Conservation (phyloP, 805 yeast species). For the Debaryomyces maramus region DNA sequence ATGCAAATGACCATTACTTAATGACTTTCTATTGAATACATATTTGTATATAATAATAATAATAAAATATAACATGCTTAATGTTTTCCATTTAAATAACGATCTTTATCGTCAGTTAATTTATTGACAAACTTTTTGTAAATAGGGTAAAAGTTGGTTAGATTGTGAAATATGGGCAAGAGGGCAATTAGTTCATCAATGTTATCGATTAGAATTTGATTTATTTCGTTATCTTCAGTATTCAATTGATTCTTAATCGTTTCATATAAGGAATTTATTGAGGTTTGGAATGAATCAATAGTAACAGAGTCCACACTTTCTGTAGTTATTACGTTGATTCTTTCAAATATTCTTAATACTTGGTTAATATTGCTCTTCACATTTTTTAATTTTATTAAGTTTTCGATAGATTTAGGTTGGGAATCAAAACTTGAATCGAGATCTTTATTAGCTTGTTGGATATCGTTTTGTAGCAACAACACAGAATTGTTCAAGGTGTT, state of each 20-base stretch:
- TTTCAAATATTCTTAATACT: slow-evolving; percentile 49
- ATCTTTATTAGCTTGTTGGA: slow-evolving; percentile 24
- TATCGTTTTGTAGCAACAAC: slow-evolving; percentile 52
- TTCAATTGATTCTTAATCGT: slow-evolving; percentile 45
- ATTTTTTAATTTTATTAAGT: slow-evolving; percentile 43
- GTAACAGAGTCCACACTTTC: slow-evolving; percentile 9
- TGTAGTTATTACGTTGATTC: slow-evolving; percentile 21
- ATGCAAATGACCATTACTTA: too few relatives aligned
- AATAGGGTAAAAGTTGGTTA: slow-evolving; percentile 49
- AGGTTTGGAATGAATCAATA: slow-evolving; percentile 24
- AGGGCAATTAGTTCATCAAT: slow-evolving; percentile 50
- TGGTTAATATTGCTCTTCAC: slow-evolving; percentile 47
- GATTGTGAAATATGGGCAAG: slow-evolving; percentile 52
- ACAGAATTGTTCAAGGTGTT: slow-evolving; percentile 61
- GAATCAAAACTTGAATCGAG: slow-evolving; percentile 14
- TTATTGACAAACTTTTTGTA: slow-evolving; percentile 48
- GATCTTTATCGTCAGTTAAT: slow-evolving; percentile 26
- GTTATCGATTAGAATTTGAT: slow-evolving; percentile 38
- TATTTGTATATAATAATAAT: not conserved
- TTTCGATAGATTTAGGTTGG: slow-evolving; percentile 25
- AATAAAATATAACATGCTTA: not conserved
- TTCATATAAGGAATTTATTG: slow-evolving; percentile 46
- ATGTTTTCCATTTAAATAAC: slow-evolving; percentile 1
- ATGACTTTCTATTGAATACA: too few relatives aligned
- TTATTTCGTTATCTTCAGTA: slow-evolving; percentile 22